Evolutionary conservation across 495 filamentous ascomycete genomes (phyloP).

Genomic region (Annulohypoxylon stygium): DNA sequence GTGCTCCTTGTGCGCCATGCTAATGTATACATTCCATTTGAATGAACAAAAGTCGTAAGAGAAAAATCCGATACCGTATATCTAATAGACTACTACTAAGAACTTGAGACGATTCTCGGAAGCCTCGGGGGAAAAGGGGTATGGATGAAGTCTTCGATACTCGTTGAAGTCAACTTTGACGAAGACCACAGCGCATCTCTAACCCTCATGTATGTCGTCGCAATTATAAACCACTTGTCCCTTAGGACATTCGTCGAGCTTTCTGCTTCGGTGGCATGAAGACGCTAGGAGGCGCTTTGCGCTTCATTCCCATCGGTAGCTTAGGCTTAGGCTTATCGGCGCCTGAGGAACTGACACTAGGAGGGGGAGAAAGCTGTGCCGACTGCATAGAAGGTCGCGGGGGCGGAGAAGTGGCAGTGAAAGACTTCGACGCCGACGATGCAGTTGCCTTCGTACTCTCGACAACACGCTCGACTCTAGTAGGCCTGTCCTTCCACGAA

Average conservation of each 20-base stretch:
- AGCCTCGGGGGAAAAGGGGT: background rate
- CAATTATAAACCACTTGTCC: background rate
- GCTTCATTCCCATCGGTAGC: constrained; percentile 40
- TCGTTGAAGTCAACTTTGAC: background rate
- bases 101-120: background rate
- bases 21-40: background rate
- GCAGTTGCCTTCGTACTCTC: constrained; percentile 18
- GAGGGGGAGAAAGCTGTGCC: constrained; percentile 1
- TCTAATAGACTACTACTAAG: background rate
- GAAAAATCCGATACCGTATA: background rate
- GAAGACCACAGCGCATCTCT: background rate
- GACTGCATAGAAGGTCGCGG: background rate
- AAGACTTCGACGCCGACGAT: background rate
- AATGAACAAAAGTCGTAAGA: background rate
- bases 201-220: background rate
- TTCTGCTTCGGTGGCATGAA: constrained; percentile 53
- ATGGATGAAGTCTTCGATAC: too few relatives aligned
- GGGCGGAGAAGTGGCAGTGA: background rate
- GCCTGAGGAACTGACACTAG: background rate
- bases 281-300: constrained; percentile 49
- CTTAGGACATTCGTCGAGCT: constrained; percentile 33
- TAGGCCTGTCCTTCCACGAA: constrained; percentile 26
- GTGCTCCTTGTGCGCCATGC: background rate
- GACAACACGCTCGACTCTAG: constrained; percentile 13
- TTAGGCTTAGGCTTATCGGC: constrained; percentile 17